Conservation (phyloP, 352 stramenopile genomes). For the Thalassiosira pacifica region DNA sequence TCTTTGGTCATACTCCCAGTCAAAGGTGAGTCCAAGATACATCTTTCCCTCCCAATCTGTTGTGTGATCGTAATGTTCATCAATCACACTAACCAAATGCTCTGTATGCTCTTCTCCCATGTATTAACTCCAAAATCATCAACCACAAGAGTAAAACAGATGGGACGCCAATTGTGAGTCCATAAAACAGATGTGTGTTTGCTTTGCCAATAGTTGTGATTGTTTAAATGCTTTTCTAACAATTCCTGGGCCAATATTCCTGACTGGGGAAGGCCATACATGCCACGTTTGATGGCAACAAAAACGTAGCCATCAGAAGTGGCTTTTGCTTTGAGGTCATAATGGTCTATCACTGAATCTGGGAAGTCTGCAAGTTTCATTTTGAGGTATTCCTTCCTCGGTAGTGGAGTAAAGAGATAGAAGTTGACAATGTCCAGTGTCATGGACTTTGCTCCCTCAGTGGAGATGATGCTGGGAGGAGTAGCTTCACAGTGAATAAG, state of each 20-base stretch:
- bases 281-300: conserved; percentile 39
- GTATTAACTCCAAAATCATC: conserved; percentile 43
- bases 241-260: conserved; percentile 40
- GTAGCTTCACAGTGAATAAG: conserved; percentile 47
- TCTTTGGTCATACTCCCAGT: conserved; percentile 30
- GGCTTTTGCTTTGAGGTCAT: conserved; percentile 7
- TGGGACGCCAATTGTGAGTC: conserved; percentile 30
- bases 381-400: conserved; percentile 52
- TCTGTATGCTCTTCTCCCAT: conserved; percentile 22
- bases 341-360: conserved; percentile 29
- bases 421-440: too few relatives aligned
- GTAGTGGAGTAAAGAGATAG: conserved; percentile 8
- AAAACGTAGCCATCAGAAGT: conserved; percentile 36
- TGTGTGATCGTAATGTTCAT: conserved; percentile 32
- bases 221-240: conserved; percentile 12
- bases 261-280: conserved; percentile 53
- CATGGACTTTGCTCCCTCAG: conserved; percentile 39
- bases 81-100: conserved; percentile 34
- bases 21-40: conserved; percentile 35
- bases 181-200: conserved; percentile 55
- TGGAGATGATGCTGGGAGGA: conserved; percentile 61
- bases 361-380: conserved; percentile 43
- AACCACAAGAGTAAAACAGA: conserved; percentile 51
- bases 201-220: conserved; percentile 22
- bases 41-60: conserved; percentile 28